Evolutionary conservation across 2,329 filamentous ascomycete species (phyloP), one percentile per base, ranked within the genome.

Genomic region (Aspergillus sp.): DNA sequence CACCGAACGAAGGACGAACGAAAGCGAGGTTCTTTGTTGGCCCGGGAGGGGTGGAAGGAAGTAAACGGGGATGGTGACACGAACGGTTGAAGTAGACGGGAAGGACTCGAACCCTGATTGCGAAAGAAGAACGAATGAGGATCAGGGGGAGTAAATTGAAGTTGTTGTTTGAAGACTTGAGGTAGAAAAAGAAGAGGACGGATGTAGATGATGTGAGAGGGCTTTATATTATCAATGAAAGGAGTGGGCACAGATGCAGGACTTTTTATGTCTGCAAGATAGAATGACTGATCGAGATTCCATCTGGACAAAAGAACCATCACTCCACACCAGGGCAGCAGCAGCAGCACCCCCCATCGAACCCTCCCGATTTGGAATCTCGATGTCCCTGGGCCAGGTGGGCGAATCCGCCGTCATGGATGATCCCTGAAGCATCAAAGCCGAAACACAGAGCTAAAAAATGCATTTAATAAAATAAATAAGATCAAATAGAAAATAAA

Each of bases 1-100:
- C 16, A 21, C 4, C 38, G 31, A 40, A 25, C 19, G 38, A 42
- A 9, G 43, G 48, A 41, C 17, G 47, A 49, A 54, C 31, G 14
- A 40, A 38, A 54, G 45, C 49, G 44, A 48, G 32, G 29, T 49
- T 51, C 53, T 53, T 50, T 47, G 52, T 55, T 50, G 25, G 14
- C 32, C 11, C 29, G 29, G 34, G 25, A 14, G 36, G 16, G 45
- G 21, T 5, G 34, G 29, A 32, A 32, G 16, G 19, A 20, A 42
- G 49, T 54, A 57, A 56, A 55, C 47, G 51, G 44, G 49, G 46
- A 50, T 44, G 58, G 58, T 61, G 42, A 61, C 59, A 61, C 59
- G 36, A 49, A 47, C 20, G 45, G 47, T 34, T 50, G 20, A 44
- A 29, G 19, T 20, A 20, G 16, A 38, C 45, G 42, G 31, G 45